A percentile compares a stretch with the other conserved stretches of the same genome.
Conservation (phyloP, 257 asterid species). For the Capsicum baccatum region DNA sequence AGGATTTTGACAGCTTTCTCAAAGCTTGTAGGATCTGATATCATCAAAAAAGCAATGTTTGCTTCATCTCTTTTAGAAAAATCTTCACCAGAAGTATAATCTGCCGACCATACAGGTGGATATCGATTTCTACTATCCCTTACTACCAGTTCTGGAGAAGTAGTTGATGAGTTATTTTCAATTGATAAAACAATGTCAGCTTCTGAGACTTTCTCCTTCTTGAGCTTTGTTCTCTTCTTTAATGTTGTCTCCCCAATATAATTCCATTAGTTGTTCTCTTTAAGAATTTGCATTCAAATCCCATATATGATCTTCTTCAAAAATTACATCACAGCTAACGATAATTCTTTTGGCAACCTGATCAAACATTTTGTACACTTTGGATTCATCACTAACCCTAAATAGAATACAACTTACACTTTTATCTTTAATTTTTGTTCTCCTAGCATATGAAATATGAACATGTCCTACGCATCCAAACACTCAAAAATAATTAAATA, state of each 20-base stretch:
- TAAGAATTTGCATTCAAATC: no score
- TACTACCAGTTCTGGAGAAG: background rate
- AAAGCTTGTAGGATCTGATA: background rate
- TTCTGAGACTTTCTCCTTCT: background rate
- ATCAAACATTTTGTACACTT: constrained; percentile 22
- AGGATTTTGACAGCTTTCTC: background rate
- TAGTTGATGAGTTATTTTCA: background rate
- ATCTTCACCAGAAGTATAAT: background rate
- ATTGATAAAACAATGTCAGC: no score
- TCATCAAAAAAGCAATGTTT: background rate
- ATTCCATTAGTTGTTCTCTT: no score
- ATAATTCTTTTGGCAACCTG: background rate
- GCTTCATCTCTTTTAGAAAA: background rate
- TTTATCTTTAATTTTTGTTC: background rate
- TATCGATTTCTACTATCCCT: background rate
- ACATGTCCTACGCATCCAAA: constrained; percentile 6
- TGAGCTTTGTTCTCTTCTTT: background rate
- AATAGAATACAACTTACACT: background rate
- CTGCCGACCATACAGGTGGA: background rate
- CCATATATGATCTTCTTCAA: no score
- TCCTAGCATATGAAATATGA: background rate
- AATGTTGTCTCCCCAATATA: background rate
- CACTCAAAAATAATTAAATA: background rate
- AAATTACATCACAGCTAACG: background rate
- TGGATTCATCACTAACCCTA: constrained; percentile 7